Conservation (phyloP, 2,329 filamentous ascomycete genomes). For the Trichoderma harzianum region DNA sequence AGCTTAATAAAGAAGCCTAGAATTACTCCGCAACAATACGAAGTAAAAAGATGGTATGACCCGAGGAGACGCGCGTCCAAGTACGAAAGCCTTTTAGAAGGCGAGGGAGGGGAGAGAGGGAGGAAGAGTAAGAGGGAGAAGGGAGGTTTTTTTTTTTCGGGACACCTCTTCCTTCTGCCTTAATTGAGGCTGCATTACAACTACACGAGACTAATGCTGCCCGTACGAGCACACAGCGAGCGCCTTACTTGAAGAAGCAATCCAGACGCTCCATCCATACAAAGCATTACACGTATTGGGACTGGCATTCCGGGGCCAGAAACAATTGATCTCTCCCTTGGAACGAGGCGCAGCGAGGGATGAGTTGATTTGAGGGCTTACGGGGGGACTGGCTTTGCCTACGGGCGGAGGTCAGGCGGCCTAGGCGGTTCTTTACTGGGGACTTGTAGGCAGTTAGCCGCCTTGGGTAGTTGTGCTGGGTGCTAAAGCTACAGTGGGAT, state of each 20-base stretch:
- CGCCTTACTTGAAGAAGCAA: slow-evolving; percentile 6
- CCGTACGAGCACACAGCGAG: not conserved
- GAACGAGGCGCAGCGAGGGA: not conserved
- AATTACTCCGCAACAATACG: not conserved
- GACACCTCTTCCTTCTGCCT: not conserved
- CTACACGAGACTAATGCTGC: not conserved
- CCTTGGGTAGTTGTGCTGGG: not conserved
- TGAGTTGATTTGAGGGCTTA: not conserved
- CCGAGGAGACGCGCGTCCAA: slow-evolving; percentile 8
- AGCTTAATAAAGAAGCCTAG: slow-evolving; percentile 17
- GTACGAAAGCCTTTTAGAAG: not conserved
- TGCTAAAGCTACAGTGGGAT: not conserved
- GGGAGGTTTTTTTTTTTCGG: not conserved
- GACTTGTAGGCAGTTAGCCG: not conserved
- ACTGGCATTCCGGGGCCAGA: not conserved
- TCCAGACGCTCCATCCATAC: not conserved
- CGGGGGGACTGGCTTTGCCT: not conserved
- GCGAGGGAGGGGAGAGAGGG: not conserved
- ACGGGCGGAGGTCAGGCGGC: not conserved
- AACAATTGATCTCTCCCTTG: not conserved
- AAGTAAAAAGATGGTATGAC: not conserved
- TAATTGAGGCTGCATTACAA: not conserved
- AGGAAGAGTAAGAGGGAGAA: not conserved
- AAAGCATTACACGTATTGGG: not conserved
- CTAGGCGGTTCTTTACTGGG: not conserved